Evolutionary conservation across 441 rosid species (phyloP), one percentile per base, ranked within the genome.

Genomic region (Cnidoscolus chayamansa): DNA sequence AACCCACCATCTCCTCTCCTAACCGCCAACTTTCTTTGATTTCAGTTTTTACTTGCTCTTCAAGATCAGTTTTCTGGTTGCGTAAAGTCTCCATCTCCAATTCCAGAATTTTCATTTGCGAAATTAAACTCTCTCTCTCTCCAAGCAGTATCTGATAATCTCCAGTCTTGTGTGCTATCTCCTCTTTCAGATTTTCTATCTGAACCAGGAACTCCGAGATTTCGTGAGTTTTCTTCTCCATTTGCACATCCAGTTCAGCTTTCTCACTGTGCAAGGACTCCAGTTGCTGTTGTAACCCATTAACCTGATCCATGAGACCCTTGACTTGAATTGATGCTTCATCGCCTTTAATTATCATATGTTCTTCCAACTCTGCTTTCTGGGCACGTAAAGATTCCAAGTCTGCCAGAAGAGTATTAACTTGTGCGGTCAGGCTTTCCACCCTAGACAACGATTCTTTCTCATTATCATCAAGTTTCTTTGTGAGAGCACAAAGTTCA

Each of bases 391-490:
- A 60, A 10, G 83, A 78, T 70, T 80, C 83, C 62, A 80, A 9
- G 25, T 80, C 84, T 20, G 60, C 68, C n/a, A 78, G 75, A 66
- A 81, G 77, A 75, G 69, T 76, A 69, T 84, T 74, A 45, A 90
- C 58, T 79, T 81, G 84, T 57, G 47, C 64, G 12, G 79, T 83
- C 88, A 91, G 82, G 68, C 77, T 90, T 79, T 87, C 93, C 30
- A 50, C 74, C 79, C 79, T 82, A 43, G 86, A 82, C 65, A 76
- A 76, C 25, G 88, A 85, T 79, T 86, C 86, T 48, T 73, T 82
- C 81, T 84, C 86, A 65, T 72, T 81, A 63, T 85, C 90, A 79
- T 86, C 89, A 2, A 87, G 73, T 77, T 84, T 83, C 80, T 83
- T 88, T 62, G 65, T 61, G 47, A 87, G 74, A 78, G 76, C 72